phyloP scores from a whole-genome alignment of 768 basidiomycete genomes.

The Russula abietina region DNA sequence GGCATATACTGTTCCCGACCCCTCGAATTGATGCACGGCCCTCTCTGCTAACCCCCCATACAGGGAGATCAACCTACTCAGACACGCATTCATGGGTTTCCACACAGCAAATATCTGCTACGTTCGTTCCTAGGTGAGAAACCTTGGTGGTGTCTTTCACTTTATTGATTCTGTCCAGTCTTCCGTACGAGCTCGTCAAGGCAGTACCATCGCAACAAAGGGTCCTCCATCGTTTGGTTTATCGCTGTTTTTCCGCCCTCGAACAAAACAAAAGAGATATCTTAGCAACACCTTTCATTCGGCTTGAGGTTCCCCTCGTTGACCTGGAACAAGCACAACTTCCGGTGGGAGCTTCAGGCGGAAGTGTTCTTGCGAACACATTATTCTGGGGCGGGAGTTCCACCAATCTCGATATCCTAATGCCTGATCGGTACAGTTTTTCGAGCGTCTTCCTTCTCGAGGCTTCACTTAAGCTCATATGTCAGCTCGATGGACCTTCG shows the following conservation, averaged over 20 bases:
- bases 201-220: slow-evolving; percentile 16
- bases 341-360: neutral
- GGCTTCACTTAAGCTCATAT: neutral
- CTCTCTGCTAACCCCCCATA: slow-evolving; percentile 1
- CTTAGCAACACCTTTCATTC: slow-evolving; percentile 9
- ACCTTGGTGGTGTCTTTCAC: neutral
- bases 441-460: neutral
- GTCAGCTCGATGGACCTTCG: slow-evolving; percentile 43
- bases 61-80: slow-evolving; percentile 34
- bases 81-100: slow-evolving; percentile 44
- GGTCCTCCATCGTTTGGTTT: slow-evolving; percentile 22
- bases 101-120: slow-evolving; percentile 29
- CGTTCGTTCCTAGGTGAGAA: slow-evolving; percentile 48
- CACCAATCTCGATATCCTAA: slow-evolving; percentile 15
- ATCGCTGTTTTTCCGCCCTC: neutral
- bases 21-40: neutral
- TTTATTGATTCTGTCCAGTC: slow-evolving; percentile 13
- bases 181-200: slow-evolving; percentile 19
- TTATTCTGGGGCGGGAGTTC: slow-evolving; percentile 6
- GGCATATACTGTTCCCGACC: slow-evolving; percentile 50
- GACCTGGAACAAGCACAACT: slow-evolving; percentile 4
- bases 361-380: neutral
- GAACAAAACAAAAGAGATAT: neutral
- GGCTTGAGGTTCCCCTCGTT: slow-evolving; percentile 16
- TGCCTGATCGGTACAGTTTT: slow-evolving; percentile 21